Base-by-base conservation (phyloP, 805 yeast genomes). In the Candida incommunis region DNA sequence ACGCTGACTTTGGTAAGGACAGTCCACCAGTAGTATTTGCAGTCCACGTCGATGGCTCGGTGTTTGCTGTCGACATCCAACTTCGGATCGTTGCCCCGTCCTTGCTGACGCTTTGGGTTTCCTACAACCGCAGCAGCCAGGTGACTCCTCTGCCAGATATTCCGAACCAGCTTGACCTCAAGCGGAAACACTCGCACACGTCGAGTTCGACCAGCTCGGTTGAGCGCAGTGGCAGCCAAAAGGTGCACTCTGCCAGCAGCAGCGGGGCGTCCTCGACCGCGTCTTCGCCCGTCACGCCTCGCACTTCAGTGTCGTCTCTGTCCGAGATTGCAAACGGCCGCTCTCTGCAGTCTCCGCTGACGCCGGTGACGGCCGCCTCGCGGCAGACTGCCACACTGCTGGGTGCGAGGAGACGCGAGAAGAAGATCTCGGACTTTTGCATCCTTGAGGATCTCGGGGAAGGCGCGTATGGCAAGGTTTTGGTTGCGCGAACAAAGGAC, bases 381-480 rank as follows among this genome's bases (percentile, higher is more conserved):
- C 40, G 43, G 2, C 23, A 11, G 13, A n/a, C 9, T 4, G 9
- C 22, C 4, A 69, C 70, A 15, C 59, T 64, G 31, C 73, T 80
- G 49, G 96, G 96, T 1, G 66, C 70, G 3, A 67, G 69, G 45
- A 74, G 92, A 55, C 72, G 95, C 45, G 77, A 72, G 20, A 84
- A 84, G 58, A 75, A 76, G 48, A 72, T 85, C 50, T 60, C 71
- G 0, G 95, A 87, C 58, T 92, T 85, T 54, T 62, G 66, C 1
- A 72, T 83, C 1, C 41, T 86, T 40, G 82, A 83, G 58, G 76
- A 78, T 50, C 76, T 92, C 78, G 98, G 98, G 1, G 90, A 83
- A 60, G 98, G 98, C 31, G 96, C 97, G 0, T 92, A 92, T 57
- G 98, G 98, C 11, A 84, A 85, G 57, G 40, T 45, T 1, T 80